These are phyloP conservation scores for Trichoderma gamsii DNA, from an alignment of 495 filamentous ascomycete genomes.

Conservation along the genomic window DNA sequence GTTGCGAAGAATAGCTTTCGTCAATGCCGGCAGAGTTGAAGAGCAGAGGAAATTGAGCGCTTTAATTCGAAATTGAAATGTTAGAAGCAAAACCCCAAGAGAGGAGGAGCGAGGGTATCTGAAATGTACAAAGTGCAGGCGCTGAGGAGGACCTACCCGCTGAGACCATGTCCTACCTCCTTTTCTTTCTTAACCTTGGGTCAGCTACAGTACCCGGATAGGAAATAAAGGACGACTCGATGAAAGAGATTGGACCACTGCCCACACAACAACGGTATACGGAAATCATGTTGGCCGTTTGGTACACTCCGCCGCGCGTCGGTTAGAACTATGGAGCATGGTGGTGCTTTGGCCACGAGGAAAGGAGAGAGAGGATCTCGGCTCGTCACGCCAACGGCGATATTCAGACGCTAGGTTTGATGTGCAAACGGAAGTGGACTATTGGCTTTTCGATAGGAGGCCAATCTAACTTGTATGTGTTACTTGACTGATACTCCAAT, in stretches of 20 bases:
- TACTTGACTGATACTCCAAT: too few relatives aligned
- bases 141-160: background rate
- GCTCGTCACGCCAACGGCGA: background rate
- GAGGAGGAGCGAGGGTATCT: background rate
- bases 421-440: too few relatives aligned
- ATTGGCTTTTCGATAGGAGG: too few relatives aligned
- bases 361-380: background rate
- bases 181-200: background rate
- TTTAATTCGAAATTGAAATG: background rate
- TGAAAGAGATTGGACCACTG: background rate
- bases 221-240: background rate
- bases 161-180: background rate
- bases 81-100: background rate
- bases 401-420: too few relatives aligned
- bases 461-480: too few relatives aligned
- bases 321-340: background rate
- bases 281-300: background rate
- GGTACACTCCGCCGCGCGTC: background rate
- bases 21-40: background rate
- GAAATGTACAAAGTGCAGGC: background rate
- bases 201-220: background rate
- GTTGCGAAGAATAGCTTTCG: background rate
- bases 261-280: background rate
- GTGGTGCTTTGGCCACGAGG: conserved; percentile 6
- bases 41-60: background rate